Evolutionary conservation across 2,329 filamentous ascomycete genomes (phyloP).

Genomic region (Alternaria alternata): DNA sequence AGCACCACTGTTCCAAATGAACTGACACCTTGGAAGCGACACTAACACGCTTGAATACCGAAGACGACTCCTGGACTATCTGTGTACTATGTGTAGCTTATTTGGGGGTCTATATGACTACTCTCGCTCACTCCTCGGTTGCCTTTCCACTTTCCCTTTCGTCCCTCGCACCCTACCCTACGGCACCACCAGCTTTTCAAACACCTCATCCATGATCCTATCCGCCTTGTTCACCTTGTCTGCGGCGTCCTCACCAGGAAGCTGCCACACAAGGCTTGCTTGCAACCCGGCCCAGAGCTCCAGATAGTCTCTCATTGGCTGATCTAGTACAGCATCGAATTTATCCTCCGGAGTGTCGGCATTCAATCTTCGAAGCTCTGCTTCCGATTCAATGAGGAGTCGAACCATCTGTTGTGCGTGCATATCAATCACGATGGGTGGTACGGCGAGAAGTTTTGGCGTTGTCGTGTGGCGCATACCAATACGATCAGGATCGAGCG

Average conservation of each 20-base stretch:
- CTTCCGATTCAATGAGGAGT: background rate
- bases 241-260: background rate
- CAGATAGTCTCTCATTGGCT: background rate
- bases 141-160: background rate
- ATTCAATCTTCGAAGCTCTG: background rate
- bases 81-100: too few relatives aligned
- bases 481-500: background rate
- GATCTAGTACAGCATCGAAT: background rate
- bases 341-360: background rate
- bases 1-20: background rate
- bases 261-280: background rate
- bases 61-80: too few relatives aligned
- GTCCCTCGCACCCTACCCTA: background rate
- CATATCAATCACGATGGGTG: background rate
- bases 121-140: too few relatives aligned
- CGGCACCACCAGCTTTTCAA: slow-evolving; percentile 8
- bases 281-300: background rate
- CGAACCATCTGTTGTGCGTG: background rate
- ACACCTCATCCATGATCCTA: background rate
- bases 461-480: background rate
- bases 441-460: background rate
- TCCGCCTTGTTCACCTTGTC: background rate
- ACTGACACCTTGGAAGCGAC: background rate
- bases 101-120: background rate
- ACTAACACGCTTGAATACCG: background rate